Base-by-base conservation (phyloP, 768 basidiomycete species). In the Xerocomus brunneocitrinus region DNA sequence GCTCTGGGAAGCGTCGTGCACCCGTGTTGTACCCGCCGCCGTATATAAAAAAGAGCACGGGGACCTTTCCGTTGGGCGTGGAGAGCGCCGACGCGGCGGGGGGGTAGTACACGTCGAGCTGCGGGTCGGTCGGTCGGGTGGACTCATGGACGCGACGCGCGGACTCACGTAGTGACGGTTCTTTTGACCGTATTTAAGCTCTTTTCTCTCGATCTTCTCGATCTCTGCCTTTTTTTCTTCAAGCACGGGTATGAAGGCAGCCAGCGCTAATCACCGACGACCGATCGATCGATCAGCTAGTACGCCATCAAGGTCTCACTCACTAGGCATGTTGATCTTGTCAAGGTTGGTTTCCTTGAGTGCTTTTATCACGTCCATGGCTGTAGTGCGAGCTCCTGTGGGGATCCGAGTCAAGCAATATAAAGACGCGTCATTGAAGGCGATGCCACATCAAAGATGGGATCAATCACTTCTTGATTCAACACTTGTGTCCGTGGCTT, bases 71-170 rank as follows among this genome's bases (percentile, higher is more conserved):
- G 19, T 53, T 50, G 12, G 59, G 22, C 3, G 62, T 67, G 6
- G 63, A 59, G 6, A 65, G 58, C n/a, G 58, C 54, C 10, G 62
- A 53, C 5, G 63, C 46, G 3, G 69, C 35, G 2, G 71, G 56
- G 0, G 82, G 85, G 59, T 83, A 87, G 63, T 87, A 89, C 0
- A 87, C 71, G 58, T 87, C 86, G 31, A 87, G 76, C 84, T 88
- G 55, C 12, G 27, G 14, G 27, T 30, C 5, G 14, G 27, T 43
- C 14, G 27, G 25, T 25, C 14, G 14, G 13, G 24, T 9, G 30
- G 12, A 16, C 8, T 31, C 30, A 31, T 5, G 6, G 5, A 8
- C 2, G 22, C 12, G 34, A 39, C 25, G 3, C 31, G 14, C 30
- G 27, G 30, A 54, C 59, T 52, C 32, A 64, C 70, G 5, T 65